Percentiles rank a stretch among this genome's conserved stretches.
These are phyloP conservation scores for Tolypocladium capitatum DNA, from an alignment of 2,329 filamentous ascomycete genomes.

Conservation along the genomic window DNA sequence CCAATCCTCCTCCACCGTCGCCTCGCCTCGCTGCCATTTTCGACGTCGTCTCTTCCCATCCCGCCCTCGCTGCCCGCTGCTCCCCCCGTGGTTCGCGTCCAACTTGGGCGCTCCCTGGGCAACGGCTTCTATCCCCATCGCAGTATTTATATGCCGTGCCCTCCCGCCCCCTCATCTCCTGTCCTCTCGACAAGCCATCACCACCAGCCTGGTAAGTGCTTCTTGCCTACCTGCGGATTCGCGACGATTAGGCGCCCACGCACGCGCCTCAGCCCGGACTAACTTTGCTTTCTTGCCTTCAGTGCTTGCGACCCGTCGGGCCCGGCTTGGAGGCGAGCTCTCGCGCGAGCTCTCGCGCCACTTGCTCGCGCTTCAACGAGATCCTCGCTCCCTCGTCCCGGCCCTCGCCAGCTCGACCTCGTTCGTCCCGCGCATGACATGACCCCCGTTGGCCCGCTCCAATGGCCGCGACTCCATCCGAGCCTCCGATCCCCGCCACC, in stretches of 20 bases:
- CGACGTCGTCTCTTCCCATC: neutral
- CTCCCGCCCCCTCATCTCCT: neutral
- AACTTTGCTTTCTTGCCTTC: conserved; percentile 4
- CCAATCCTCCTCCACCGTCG: neutral
- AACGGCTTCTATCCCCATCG: neutral
- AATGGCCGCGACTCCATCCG: conserved; percentile 41
- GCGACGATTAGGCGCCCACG: neutral
- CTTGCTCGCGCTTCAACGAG: conserved; percentile 6
- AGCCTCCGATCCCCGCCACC: conserved; percentile 26
- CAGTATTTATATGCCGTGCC: neutral
- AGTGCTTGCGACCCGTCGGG: conserved; percentile 22
- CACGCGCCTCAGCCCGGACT: neutral
- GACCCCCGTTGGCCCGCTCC: conserved; percentile 12
- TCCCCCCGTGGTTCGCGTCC: neutral
- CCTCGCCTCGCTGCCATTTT: neutral
- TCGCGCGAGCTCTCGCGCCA: conserved; percentile 7
- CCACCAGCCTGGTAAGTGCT: neutral
- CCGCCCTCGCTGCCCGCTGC: neutral
- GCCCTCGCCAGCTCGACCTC: conserved; percentile 1
- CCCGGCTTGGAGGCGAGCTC: conserved; percentile 21
- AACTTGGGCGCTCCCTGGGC: neutral
- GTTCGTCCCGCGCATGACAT: conserved; percentile 12
- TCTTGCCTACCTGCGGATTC: neutral
- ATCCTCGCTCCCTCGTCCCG: conserved; percentile 4
- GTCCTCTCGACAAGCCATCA: neutral